Percentiles rank a stretch among this genome's conserved stretches.
These are phyloP conservation scores for Phialophora tarda DNA, from an alignment of 2,329 filamentous ascomycete genomes.

Conservation along the genomic window DNA sequence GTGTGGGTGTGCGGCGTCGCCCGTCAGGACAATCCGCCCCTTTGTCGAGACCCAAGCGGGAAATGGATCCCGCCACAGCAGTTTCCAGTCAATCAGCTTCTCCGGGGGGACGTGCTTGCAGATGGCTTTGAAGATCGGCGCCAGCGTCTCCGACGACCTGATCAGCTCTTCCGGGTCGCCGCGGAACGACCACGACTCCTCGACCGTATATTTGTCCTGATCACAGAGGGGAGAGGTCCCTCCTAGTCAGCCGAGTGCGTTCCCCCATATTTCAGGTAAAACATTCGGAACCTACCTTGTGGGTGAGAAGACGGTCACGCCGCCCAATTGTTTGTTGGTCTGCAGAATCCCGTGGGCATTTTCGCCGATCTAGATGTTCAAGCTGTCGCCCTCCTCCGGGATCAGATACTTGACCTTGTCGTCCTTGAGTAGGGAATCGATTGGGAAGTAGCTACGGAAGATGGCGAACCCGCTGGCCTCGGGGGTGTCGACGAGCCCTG, in stretches of 20 bases:
- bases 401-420: conserved; percentile 2
- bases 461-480: conserved; percentile 42
- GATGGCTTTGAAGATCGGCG: conserved; percentile 41
- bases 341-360: conserved; percentile 56
- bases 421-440: not conserved
- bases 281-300: conserved; percentile 49
- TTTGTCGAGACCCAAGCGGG: conserved; percentile 23
- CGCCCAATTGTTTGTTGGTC: conserved; percentile 52
- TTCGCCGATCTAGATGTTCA: conserved; percentile 54
- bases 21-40: conserved; percentile 39
- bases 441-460: conserved; percentile 17
- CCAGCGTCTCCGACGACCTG: conserved; percentile 58
- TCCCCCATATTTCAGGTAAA: no score
- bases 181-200: conserved; percentile 61
- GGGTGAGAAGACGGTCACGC: conserved; percentile 61
- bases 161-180: conserved; percentile 59
- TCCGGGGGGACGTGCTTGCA: conserved; percentile 39
- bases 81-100: conserved; percentile 41
- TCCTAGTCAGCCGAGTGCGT: not conserved
- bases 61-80: conserved; percentile 37
- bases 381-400: not conserved
- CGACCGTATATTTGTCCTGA: conserved; percentile 58
- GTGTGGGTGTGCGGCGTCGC: conserved; percentile 31
- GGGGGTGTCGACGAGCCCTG: conserved; percentile 42
- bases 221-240: not conserved